Conservation (phyloP, 2,329 filamentous ascomycete genomes). For the Tolypocladium ovalisporum region DNA sequence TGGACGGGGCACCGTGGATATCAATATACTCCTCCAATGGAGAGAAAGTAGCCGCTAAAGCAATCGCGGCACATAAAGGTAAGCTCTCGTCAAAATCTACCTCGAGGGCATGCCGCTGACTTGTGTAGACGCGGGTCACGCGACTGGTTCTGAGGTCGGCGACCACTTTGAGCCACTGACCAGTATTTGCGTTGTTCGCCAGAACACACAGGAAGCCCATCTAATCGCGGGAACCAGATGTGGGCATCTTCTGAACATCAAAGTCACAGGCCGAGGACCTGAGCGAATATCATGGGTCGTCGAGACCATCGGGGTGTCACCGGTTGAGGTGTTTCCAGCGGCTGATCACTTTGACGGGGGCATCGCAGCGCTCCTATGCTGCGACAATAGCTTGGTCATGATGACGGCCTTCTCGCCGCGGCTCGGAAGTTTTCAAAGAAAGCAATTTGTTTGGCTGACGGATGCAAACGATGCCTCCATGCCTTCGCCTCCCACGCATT, state of each 20-base stretch:
- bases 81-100: too few relatives aligned
- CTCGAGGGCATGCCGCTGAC: constrained; percentile 2
- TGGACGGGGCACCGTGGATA: constrained; percentile 20
- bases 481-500: constrained; percentile 35
- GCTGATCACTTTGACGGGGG: constrained; percentile 12
- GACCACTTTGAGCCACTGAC: constrained; percentile 29
- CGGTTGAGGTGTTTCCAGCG: constrained; percentile 21
- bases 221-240: constrained; percentile 39
- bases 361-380: constrained; percentile 31
- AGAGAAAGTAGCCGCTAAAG: constrained; percentile 6
- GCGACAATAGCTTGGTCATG: constrained; percentile 34
- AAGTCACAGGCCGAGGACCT: constrained; percentile 8
- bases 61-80: constrained; percentile 6
- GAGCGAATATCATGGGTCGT: constrained; percentile 14
- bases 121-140: not conserved
- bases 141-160: not conserved
- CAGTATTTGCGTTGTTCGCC: constrained; percentile 27
- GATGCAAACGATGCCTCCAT: constrained; percentile 36
- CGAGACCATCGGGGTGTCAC: constrained; percentile 24
- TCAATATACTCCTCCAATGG: constrained; percentile 18
- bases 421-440: constrained; percentile 23
- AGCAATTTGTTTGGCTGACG: constrained; percentile 38
- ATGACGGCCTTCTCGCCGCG: constrained; percentile 25
- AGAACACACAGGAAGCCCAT: constrained; percentile 14
- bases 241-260: constrained; percentile 36